These are phyloP conservation scores for Pleoardoris graminearum DNA, from an alignment of 2,329 filamentous ascomycete species.

Conservation along the genomic window DNA sequence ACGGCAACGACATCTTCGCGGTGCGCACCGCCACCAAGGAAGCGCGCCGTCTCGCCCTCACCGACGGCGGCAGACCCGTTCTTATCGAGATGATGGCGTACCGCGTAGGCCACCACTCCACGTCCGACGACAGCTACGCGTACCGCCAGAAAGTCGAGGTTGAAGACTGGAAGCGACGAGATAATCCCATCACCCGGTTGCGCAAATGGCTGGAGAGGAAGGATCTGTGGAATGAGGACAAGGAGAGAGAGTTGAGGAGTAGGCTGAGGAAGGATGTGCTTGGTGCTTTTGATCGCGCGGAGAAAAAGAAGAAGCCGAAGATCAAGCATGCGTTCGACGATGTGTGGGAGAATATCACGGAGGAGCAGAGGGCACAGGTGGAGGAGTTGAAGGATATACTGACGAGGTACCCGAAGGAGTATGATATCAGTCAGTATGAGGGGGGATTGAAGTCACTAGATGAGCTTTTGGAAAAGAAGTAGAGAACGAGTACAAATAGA, in stretches of 20 bases:
- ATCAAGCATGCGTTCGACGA: conserved; percentile 78
- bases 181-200: conserved; percentile 83
- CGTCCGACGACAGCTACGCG: conserved; percentile 93
- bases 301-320: conserved; percentile 77
- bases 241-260: conserved; percentile 73
- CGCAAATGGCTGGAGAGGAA: conserved; percentile 89
- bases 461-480: conserved; percentile 29
- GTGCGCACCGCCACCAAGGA: conserved; percentile 78
- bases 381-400: conserved; percentile 74
- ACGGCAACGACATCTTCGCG: conserved; percentile 93
- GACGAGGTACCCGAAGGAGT: conserved; percentile 87
- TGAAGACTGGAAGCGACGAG: conserved; percentile 87
- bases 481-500: neutral
- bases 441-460: conserved; percentile 69
- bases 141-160: conserved; percentile 93
- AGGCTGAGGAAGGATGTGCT: conserved; percentile 73
- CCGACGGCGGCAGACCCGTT: conserved; percentile 78
- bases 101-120: conserved; percentile 96
- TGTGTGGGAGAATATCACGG: conserved; percentile 85
- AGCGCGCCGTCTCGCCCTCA: conserved; percentile 76
- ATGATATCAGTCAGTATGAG: conserved; percentile 78
- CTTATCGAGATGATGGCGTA: conserved; percentile 97
- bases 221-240: conserved; percentile 80
- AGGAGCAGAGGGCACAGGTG: conserved; percentile 77
- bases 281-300: conserved; percentile 80